Conservation (phyloP, 164 flowering plant species). For the Aristolochia fimbriata region DNA sequence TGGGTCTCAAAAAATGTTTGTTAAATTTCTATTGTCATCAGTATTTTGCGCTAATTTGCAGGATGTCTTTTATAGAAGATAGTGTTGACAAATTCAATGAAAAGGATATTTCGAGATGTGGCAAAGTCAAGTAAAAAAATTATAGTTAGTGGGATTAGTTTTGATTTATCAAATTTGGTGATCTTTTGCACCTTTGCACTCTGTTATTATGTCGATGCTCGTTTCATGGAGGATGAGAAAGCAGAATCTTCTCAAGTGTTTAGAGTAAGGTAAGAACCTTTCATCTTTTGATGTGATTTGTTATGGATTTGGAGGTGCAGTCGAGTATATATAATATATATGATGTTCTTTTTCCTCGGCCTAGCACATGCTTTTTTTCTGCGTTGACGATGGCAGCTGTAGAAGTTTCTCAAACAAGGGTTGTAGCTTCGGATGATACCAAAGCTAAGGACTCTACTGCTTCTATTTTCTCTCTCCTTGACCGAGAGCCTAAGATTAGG, state of each 20-base stretch:
- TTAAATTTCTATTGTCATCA: no score
- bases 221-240: slow-evolving; percentile 5
- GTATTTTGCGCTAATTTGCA: no score
- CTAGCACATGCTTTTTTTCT: slow-evolving; percentile 47
- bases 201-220: slow-evolving; percentile 12
- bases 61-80: no score
- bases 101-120: no score
- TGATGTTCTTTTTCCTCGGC: background rate
- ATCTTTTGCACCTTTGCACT: slow-evolving; percentile 10
- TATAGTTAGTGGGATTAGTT: slow-evolving; percentile 35
- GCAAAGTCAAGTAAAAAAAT: no score
- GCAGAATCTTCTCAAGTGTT: slow-evolving; percentile 10
- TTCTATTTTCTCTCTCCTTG: slow-evolving; percentile 39
- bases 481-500: slow-evolving; percentile 27
- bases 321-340: background rate
- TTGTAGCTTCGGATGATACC: slow-evolving; percentile 26
- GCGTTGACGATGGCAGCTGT: slow-evolving; percentile 44
- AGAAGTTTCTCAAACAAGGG: slow-evolving; percentile 38
- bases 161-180: slow-evolving; percentile 23
- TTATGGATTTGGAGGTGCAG: background rate
- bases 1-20: no score
- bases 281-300: background rate
- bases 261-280: background rate
- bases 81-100: no score
- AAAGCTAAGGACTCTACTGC: slow-evolving; percentile 36